Evolutionary conservation across 768 basidiomycete genomes (phyloP), one percentile per base, ranked within the genome.

Genomic region (Inosperma sp.): DNA sequence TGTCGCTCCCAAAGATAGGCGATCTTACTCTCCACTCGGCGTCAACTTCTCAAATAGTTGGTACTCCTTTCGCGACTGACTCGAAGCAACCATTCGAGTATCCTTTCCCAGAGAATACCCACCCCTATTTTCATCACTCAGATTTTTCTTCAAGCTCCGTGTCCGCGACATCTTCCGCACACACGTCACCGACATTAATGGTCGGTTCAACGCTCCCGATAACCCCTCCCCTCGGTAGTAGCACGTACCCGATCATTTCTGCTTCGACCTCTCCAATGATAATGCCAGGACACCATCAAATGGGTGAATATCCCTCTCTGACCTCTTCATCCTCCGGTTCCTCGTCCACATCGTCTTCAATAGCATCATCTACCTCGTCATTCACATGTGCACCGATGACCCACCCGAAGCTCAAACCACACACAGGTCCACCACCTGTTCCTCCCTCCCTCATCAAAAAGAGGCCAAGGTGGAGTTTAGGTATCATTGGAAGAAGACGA

Each of bases 11-110:
- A 25, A 45, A 51, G 26, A 59, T 68, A 21, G 45, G 60, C n/a
- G 61, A 66, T 31, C 54, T 67, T 36, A 49, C 54, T 5, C 56
- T 65, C 10, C 62, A 65, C 37, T 62, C 66, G 0, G 57, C 66
- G 10, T 59, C 62, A 3, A n/a, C n/a, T n/a, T 61, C 64, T 22
- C 63, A 64, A 23, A 62, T 65, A 39, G 48, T 67, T 26, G 63
- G 66, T 34, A 67, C 66, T 0, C 66, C 66, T 0, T 67, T 62
- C 45, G 64, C 64, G 0, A 54, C 59, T 17, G 57, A 56, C 41
- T 49, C 55, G 8, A 55, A 53, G 21, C 59, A 57, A 2, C 56
- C 55, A 1, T 67, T 63, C 50, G 67, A 68, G 43, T 68, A 68
- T 36, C 66, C 66, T 0, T 67, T 65, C 55, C 66, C 64, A 21